phyloP scores from a whole-genome alignment of 139 green algal genomes.

The Tetradesmus lagerheimii region DNA sequence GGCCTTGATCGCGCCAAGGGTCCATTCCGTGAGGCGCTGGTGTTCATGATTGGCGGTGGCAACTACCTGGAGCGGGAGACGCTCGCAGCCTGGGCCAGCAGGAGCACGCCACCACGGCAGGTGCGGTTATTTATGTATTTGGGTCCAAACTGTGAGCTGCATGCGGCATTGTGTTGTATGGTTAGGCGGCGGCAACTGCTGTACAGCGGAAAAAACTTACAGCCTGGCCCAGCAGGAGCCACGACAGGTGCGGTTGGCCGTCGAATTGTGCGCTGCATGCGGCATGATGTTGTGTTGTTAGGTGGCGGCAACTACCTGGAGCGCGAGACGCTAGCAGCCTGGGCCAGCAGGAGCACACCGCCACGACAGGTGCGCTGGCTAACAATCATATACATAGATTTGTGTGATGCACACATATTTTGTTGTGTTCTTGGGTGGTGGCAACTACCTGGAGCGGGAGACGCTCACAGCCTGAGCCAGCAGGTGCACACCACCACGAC shows the following conservation, averaged over 20 bases:
- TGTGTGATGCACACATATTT: no score
- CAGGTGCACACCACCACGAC: constrained; percentile 38
- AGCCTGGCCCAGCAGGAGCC: no score
- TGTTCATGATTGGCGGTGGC: constrained; percentile 98
- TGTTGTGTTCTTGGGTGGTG: constrained; percentile 98
- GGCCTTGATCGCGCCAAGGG: neutral
- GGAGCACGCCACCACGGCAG: constrained; percentile 41
- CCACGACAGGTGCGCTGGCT: constrained; percentile 36
- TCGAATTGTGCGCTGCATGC: neutral
- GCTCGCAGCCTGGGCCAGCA: constrained; percentile 75
- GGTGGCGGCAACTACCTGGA: no score
- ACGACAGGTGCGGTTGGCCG: no score
- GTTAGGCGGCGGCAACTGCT: no score
- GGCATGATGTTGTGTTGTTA: no score
- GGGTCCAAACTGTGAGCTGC: no score
- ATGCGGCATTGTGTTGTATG: neutral
- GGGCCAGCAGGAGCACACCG: constrained; percentile 56
- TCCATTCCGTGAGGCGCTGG: constrained; percentile 81
- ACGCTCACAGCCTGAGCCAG: constrained; percentile 76
- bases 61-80: constrained; percentile 96
- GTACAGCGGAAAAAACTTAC: no score
- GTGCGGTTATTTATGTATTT: constrained; percentile 9
- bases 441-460: constrained; percentile 96
- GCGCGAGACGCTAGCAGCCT: constrained; percentile 81
- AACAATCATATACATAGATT: no score